phyloP scores from a whole-genome alignment of 164 flowering plant species.

The Annona cherimola region DNA sequence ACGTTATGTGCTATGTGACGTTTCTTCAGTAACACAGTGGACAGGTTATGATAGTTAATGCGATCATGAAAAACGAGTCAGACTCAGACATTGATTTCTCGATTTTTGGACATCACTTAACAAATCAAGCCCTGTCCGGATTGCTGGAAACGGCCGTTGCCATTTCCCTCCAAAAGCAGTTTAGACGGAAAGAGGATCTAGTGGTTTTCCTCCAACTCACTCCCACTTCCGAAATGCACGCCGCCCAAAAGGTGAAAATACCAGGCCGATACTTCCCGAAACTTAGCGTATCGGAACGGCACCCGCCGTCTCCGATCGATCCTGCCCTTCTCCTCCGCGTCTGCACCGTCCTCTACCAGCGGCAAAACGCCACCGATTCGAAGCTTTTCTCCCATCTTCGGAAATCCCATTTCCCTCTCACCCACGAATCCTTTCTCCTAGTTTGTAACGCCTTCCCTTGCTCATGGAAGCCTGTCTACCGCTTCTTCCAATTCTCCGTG shows the following conservation, averaged over 20 bases:
- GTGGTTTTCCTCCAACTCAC: no score
- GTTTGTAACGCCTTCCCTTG: constrained; percentile 76
- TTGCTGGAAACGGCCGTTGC: no score
- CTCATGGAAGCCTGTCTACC: constrained; percentile 78
- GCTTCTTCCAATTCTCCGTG: constrained; percentile 48
- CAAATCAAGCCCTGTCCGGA: no score
- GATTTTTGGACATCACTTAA: no score
- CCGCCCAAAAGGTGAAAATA: not conserved
- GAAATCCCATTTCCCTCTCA: constrained; percentile 31
- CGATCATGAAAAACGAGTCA: no score
- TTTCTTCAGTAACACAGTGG: no score
- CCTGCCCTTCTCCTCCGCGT: constrained; percentile 52
- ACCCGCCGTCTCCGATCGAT: constrained; percentile 28
- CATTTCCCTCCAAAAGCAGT: no score
- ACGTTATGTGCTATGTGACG: no score
- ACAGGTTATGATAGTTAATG: no score
- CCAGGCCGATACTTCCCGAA: not conserved
- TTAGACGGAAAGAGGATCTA: no score
- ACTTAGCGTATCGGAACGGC: not conserved
- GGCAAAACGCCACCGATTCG: constrained; percentile 44
- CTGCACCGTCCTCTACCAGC: constrained; percentile 79
- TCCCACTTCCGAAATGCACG: constrained; percentile 3
- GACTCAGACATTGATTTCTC: no score
- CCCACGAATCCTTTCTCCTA: constrained; percentile 83
- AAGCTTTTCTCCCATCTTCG: constrained; percentile 45